phyloP scores from a whole-genome alignment of 768 basidiomycete species.

The Suillus subaureus region DNA sequence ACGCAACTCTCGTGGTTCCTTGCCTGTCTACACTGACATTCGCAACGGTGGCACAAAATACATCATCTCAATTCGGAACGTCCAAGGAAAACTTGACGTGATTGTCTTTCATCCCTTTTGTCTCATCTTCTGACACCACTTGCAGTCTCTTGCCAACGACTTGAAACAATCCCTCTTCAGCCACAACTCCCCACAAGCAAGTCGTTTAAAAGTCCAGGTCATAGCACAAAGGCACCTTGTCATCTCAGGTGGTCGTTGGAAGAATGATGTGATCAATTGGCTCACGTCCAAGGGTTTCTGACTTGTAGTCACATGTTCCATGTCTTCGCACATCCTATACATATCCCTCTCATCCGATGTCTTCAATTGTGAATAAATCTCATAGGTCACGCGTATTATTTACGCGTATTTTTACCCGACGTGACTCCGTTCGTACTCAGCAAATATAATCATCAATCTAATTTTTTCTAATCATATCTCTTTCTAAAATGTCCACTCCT shows the following conservation, averaged over 20 bases:
- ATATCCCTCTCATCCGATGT: too few species aligned
- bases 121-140: conserved; percentile 9
- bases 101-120: conserved; percentile 24
- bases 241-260: conserved; percentile 67
- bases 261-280: conserved; percentile 61
- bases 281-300: conserved; percentile 67
- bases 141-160: conserved; percentile 61
- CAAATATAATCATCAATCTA: not conserved
- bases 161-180: conserved; percentile 54
- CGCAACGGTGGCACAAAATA: conserved; percentile 66
- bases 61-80: conserved; percentile 62
- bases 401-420: too few species aligned
- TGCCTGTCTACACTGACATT: conserved; percentile 78
- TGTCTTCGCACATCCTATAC: too few species aligned
- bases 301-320: conserved; percentile 2
- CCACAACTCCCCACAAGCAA: conserved; percentile 45
- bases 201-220: conserved; percentile 51
- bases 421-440: not conserved
- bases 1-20: conserved; percentile 64
- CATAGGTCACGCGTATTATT: too few species aligned
- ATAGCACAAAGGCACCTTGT: conserved; percentile 53
- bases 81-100: conserved; percentile 65
- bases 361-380: too few species aligned
- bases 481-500: conserved; percentile 21
- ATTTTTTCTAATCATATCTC: not conserved